Percentiles rank a stretch among this genome's conserved stretches.
Evolutionary conservation across 371 early-diverging fungal species (phyloP).

Genomic region (Syncephalastrum contaminatum): DNA sequence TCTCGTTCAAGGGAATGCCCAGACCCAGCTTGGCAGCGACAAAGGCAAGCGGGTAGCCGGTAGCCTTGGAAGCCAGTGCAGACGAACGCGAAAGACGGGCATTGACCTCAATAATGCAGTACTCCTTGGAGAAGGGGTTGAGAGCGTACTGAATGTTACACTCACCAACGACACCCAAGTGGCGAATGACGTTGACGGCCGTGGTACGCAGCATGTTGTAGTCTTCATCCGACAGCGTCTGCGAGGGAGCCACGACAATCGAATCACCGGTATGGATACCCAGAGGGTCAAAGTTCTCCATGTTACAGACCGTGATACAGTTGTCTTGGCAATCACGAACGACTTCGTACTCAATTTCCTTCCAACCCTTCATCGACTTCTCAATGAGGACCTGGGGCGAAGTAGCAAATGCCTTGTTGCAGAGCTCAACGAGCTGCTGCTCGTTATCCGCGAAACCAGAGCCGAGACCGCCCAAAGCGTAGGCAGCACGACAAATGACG

Average conservation of each 20-base stretch:
- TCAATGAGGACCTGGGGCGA: conserved; percentile 95
- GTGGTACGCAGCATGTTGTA: conserved; percentile 95
- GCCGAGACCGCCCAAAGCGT: conserved; percentile 92
- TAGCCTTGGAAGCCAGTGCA: conserved; percentile 96
- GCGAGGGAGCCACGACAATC: conserved; percentile 95
- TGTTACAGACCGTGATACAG: conserved; percentile 97
- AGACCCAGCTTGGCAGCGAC: conserved; percentile 97
- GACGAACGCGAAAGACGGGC: conserved; percentile 91
- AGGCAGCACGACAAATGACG: conserved; percentile 92
- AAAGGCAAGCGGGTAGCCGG: conserved; percentile 96
- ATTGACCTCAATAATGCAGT: conserved; percentile 96
- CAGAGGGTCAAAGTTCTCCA: conserved; percentile 98
- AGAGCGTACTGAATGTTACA: conserved; percentile 98
- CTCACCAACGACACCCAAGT: conserved; percentile 94
- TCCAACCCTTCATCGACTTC: conserved; percentile 97
- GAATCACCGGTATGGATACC: conserved; percentile 98
- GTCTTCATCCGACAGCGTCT: conserved; percentile 93
- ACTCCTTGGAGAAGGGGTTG: conserved; percentile 89
- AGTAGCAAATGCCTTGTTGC: conserved; percentile 81
- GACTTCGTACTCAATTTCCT: conserved; percentile 97
- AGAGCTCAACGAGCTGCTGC: conserved; percentile 71
- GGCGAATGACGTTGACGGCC: conserved; percentile 80
- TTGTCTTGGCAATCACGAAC: conserved; percentile 91
- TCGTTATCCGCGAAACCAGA: conserved; percentile 92
- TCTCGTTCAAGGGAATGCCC: conserved; percentile 86